Evolutionary conservation across 768 basidiomycete genomes (phyloP).

Genomic region (Vararia minispora): DNA sequence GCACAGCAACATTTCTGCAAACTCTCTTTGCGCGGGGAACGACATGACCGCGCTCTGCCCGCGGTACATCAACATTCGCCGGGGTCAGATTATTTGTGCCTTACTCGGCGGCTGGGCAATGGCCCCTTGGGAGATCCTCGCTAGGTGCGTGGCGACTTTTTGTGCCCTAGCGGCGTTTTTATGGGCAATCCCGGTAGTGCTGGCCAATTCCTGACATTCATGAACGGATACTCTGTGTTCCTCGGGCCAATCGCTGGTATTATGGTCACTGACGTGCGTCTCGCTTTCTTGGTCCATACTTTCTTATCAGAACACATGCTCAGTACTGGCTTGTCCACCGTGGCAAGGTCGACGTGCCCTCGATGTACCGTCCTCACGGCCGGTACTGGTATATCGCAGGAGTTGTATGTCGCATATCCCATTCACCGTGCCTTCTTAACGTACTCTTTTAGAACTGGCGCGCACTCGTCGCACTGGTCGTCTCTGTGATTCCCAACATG

Average conservation of each 20-base stretch:
- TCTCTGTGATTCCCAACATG: slow-evolving; percentile 58
- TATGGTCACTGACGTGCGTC: slow-evolving; percentile 44
- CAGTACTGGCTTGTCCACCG: slow-evolving; percentile 74
- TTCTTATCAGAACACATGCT: background rate
- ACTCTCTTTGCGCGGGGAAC: slow-evolving; percentile 67
- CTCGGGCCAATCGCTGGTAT: slow-evolving; percentile 79
- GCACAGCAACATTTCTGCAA: slow-evolving; percentile 50
- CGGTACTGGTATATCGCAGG: slow-evolving; percentile 72
- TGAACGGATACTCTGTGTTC: slow-evolving; percentile 80
- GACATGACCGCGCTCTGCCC: slow-evolving; percentile 77
- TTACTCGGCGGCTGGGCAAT: slow-evolving; percentile 76
- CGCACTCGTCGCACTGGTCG: slow-evolving; percentile 54
- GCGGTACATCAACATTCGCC: slow-evolving; percentile 66
- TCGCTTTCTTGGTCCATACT: background rate
- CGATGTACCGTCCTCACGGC: slow-evolving; percentile 73
- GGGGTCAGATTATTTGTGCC: slow-evolving; percentile 69
- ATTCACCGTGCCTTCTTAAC: background rate
- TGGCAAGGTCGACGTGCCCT: slow-evolving; percentile 66
- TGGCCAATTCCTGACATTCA: slow-evolving; percentile 61
- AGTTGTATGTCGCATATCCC: slow-evolving; percentile 35
- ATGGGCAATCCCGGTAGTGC: slow-evolving; percentile 24
- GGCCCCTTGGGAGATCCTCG: slow-evolving; percentile 82
- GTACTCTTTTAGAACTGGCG: slow-evolving; percentile 64
- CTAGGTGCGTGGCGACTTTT: slow-evolving; percentile 21
- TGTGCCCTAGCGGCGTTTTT: background rate